Percentiles rank a stretch among this genome's conserved stretches.
Evolutionary conservation across 495 filamentous ascomycete genomes (phyloP).

Genomic region (Neurospora terricola): DNA sequence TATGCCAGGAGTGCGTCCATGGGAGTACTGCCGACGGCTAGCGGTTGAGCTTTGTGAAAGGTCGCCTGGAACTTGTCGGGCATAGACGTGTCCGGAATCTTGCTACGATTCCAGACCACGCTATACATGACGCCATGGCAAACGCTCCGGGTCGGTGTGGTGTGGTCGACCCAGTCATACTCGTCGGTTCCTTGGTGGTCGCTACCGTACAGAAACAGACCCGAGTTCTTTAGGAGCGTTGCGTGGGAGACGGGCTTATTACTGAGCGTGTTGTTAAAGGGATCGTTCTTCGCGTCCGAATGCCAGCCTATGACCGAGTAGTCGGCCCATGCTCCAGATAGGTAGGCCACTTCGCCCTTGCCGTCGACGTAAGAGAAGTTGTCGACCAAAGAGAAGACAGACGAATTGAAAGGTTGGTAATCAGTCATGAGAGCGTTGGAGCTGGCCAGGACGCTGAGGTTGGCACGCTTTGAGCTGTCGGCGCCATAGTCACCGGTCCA

Average conservation of each 20-base stretch:
- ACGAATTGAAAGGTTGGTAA: slow-evolving; percentile 36
- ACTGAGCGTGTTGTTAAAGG: background rate
- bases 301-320: slow-evolving; percentile 49
- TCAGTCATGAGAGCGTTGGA: slow-evolving; percentile 43
- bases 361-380: slow-evolving; percentile 27
- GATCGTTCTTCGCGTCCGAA: slow-evolving; percentile 17
- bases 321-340: slow-evolving; percentile 22
- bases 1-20: slow-evolving; percentile 37
- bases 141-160: slow-evolving; percentile 1
- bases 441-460: slow-evolving; percentile 27
- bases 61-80: too few relatives aligned
- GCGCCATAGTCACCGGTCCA: too few relatives aligned
- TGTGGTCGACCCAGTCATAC: too few relatives aligned
- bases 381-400: slow-evolving; percentile 43
- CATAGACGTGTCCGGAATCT: slow-evolving; percentile 12
- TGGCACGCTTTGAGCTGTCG: slow-evolving; percentile 6
- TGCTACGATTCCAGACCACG: slow-evolving; percentile 26
- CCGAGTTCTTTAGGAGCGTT: background rate
- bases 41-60: background rate
- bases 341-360: slow-evolving; percentile 6
- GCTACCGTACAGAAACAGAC: too few relatives aligned
- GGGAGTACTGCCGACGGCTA: slow-evolving; percentile 37
- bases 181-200: too few relatives aligned
- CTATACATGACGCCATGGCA: slow-evolving; percentile 40
- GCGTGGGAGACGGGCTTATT: background rate